These are phyloP conservation scores for Gremmenia infestans DNA, from an alignment of 2,329 filamentous ascomycete genomes.

Conservation along the genomic window DNA sequence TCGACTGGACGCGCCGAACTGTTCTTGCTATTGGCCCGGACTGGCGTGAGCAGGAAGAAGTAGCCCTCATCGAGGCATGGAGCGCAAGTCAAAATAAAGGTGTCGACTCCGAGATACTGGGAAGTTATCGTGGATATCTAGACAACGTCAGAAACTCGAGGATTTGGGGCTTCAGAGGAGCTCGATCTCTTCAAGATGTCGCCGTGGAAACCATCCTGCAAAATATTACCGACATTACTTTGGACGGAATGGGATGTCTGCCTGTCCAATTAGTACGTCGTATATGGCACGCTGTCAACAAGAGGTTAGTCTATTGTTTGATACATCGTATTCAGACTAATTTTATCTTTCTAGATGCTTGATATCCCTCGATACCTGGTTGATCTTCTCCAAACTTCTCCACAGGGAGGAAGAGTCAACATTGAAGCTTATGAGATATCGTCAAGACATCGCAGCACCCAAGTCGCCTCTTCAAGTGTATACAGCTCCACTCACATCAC, in stretches of 20 bases:
- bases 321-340: neutral
- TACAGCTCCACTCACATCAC: conserved; percentile 24
- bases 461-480: conserved; percentile 23
- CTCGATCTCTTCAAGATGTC: conserved; percentile 20
- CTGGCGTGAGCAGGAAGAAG: conserved; percentile 6
- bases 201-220: conserved; percentile 20
- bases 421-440: conserved; percentile 22
- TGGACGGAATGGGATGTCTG: conserved; percentile 18
- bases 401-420: conserved; percentile 9
- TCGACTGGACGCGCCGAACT: conserved; percentile 18
- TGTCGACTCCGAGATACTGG: neutral
- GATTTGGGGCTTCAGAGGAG: conserved; percentile 10
- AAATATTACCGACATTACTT: conserved; percentile 19
- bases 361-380: conserved; percentile 27
- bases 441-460: conserved; percentile 20
- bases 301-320: conserved; percentile 17
- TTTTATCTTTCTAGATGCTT: conserved; percentile 15
- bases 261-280: conserved; percentile 15
- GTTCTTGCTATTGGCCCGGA: conserved; percentile 7
- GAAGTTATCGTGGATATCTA: conserved; percentile 4
- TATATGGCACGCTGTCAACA: conserved; percentile 22
- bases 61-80: neutral
- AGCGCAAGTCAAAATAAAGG: neutral
- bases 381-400: conserved; percentile 26
- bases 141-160: conserved; percentile 7